phyloP scores from a whole-genome alignment of 2,329 filamentous ascomycete species.

The Capronia epimyces region DNA sequence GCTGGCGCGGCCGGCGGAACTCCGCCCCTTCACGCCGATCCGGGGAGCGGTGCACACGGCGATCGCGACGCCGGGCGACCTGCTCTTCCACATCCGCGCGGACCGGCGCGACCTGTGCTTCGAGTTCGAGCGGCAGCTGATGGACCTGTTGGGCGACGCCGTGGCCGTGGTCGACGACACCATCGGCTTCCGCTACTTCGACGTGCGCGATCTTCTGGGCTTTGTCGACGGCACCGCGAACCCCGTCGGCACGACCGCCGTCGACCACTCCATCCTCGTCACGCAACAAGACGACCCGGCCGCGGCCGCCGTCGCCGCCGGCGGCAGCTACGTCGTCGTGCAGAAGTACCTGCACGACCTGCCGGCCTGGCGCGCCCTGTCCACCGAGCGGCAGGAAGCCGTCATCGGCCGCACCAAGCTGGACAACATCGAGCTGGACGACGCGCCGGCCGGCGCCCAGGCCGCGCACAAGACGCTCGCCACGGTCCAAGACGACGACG shows the following conservation, averaged over 20 bases:
- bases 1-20: constrained; percentile 46
- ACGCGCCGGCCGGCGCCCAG: constrained; percentile 44
- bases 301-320: constrained; percentile 25
- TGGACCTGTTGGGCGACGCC: constrained; percentile 45
- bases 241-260: constrained; percentile 43
- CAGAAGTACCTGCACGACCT: constrained; percentile 57
- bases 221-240: constrained; percentile 59
- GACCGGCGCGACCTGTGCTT: constrained; percentile 54
- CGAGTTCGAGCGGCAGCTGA: constrained; percentile 54
- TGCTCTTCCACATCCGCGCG: constrained; percentile 56
- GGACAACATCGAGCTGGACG: constrained; percentile 54
- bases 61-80: constrained; percentile 52
- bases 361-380: constrained; percentile 43
- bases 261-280: constrained; percentile 44
- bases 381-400: constrained; percentile 50
- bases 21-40: constrained; percentile 43
- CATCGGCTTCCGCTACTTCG: constrained; percentile 55
- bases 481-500: constrained; percentile 49
- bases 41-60: constrained; percentile 49
- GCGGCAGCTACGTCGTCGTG: constrained; percentile 55
- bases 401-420: constrained; percentile 55
- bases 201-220: constrained; percentile 53
- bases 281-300: constrained; percentile 38
- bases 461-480: constrained; percentile 52
- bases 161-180: constrained; percentile 51